Evolutionary conservation across 1,284 basidiomycete species (phyloP).

Genomic region (Ustilago lituana): DNA sequence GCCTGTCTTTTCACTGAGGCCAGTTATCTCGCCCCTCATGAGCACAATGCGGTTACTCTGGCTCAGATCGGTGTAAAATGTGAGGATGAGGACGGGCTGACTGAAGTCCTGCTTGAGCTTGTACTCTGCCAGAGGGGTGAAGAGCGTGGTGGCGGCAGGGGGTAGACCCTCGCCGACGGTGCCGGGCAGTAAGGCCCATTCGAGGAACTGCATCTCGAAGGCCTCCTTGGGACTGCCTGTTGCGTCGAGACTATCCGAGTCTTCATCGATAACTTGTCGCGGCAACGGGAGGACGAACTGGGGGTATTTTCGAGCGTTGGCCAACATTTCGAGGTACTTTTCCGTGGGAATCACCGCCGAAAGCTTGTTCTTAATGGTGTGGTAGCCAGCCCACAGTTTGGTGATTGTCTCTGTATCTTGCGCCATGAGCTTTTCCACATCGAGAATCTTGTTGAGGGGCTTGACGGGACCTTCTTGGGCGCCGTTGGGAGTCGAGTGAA

Average conservation of each 20-base stretch:
- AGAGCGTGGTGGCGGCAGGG: slow-evolving; percentile 72
- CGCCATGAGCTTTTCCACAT: slow-evolving; percentile 53
- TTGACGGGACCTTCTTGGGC: slow-evolving; percentile 50
- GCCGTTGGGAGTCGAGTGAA: slow-evolving; percentile 35
- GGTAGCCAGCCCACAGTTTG: slow-evolving; percentile 65
- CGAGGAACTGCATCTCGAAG: slow-evolving; percentile 64
- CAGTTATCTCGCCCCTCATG: slow-evolving; percentile 89
- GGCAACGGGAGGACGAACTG: slow-evolving; percentile 65
- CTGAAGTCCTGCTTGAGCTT: slow-evolving; percentile 86
- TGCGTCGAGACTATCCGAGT: slow-evolving; percentile 14
- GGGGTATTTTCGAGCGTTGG: slow-evolving; percentile 51
- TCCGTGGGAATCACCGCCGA: slow-evolving; percentile 60
- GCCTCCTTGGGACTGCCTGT: slow-evolving; percentile 38
- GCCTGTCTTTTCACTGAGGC: slow-evolving; percentile 63
- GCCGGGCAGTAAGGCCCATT: slow-evolving; percentile 60
- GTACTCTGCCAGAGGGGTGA: slow-evolving; percentile 94
- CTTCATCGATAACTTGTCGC: slow-evolving; percentile 42
- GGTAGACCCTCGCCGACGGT: slow-evolving; percentile 12
- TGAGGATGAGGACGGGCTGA: slow-evolving; percentile 88
- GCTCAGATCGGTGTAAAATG: slow-evolving; percentile 89
- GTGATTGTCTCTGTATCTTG: slow-evolving; percentile 50
- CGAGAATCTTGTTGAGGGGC: slow-evolving; percentile 55
- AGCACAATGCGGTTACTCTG: slow-evolving; percentile 83
- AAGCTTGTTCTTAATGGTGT: slow-evolving; percentile 64
- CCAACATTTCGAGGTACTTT: slow-evolving; percentile 55